Conservation (phyloP, 306 rosid species). For the Vigna angularis region DNA sequence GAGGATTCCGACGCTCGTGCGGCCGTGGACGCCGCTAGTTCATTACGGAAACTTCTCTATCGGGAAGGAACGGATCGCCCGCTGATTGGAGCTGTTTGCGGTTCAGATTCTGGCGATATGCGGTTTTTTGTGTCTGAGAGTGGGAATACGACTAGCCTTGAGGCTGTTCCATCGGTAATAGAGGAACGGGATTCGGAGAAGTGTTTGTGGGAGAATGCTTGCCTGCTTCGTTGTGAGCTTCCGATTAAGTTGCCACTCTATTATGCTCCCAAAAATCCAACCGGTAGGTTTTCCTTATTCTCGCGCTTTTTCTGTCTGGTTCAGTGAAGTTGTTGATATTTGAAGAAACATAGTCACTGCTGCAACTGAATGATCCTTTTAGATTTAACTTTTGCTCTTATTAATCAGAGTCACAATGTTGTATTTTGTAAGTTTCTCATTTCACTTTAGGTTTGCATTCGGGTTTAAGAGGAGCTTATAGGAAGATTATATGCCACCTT, state of each 20-base stretch:
- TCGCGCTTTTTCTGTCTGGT: background rate
- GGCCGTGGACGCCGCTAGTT: conserved; percentile 57
- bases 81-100: conserved; percentile 67
- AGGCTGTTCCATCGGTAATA: conserved; percentile 49
- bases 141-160: conserved; percentile 42
- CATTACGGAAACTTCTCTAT: conserved; percentile 55
- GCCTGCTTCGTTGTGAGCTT: conserved; percentile 79
- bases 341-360: background rate
- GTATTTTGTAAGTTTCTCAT: conserved; percentile 1
- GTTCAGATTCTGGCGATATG: conserved; percentile 48
- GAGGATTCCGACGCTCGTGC: conserved; percentile 51
- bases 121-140: conserved; percentile 60
- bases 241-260: conserved; percentile 75
- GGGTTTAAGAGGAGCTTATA: background rate
- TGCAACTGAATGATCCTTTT: background rate
- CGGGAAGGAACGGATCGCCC: conserved; percentile 47
- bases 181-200: conserved; percentile 62
- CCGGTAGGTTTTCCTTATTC: conserved; percentile 54
- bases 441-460: conserved; percentile 22
- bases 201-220: conserved; percentile 86
- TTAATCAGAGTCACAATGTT: background rate
- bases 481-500: background rate
- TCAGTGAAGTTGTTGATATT: background rate
- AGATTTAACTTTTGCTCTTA: background rate
- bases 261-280: conserved; percentile 55